These are phyloP conservation scores for Floccularia luteovirens DNA, from an alignment of 768 basidiomycete genomes.

Conservation along the genomic window DNA sequence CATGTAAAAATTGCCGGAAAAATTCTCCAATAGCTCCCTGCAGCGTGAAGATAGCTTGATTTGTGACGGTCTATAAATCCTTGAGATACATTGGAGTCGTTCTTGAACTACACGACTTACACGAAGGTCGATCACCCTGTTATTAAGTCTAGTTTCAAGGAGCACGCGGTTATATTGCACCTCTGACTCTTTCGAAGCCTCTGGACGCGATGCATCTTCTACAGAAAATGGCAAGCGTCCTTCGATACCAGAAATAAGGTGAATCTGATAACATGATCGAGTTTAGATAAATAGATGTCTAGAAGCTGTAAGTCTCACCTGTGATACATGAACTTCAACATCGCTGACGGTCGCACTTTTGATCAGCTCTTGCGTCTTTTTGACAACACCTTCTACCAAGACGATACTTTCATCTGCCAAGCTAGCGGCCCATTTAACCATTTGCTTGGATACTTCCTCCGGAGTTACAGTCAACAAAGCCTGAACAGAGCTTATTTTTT, in stretches of 20 bases:
- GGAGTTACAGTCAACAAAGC: slow-evolving; percentile 68
- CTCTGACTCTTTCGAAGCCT: slow-evolving; percentile 56
- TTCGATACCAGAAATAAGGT: slow-evolving; percentile 78
- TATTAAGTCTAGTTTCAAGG: slow-evolving; percentile 91
- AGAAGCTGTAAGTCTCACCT: slow-evolving; percentile 40
- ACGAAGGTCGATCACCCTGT: slow-evolving; percentile 89
- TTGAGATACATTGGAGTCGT: background rate
- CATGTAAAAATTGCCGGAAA: slow-evolving; percentile 77
- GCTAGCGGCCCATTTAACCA: slow-evolving; percentile 87
- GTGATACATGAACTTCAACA: slow-evolving; percentile 78
- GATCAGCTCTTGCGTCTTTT: slow-evolving; percentile 75
- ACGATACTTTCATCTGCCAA: slow-evolving; percentile 87
- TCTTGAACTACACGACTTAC: slow-evolving; percentile 34
- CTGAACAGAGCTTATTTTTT: slow-evolving; percentile 82
- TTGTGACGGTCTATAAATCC: slow-evolving; percentile 71
- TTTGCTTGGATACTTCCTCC: slow-evolving; percentile 87
- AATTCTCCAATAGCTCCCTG: slow-evolving; percentile 84
- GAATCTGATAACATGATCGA: slow-evolving; percentile 43
- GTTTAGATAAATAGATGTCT: slow-evolving; percentile 1
- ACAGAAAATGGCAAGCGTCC: slow-evolving; percentile 81
- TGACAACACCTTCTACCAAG: slow-evolving; percentile 78
- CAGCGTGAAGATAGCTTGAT: slow-evolving; percentile 91
- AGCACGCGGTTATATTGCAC: slow-evolving; percentile 73
- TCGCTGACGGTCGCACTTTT: slow-evolving; percentile 87
- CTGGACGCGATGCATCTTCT: slow-evolving; percentile 86